phyloP scores from a whole-genome alignment of 441 rosid species.

The Lagerstroemia fauriei region DNA sequence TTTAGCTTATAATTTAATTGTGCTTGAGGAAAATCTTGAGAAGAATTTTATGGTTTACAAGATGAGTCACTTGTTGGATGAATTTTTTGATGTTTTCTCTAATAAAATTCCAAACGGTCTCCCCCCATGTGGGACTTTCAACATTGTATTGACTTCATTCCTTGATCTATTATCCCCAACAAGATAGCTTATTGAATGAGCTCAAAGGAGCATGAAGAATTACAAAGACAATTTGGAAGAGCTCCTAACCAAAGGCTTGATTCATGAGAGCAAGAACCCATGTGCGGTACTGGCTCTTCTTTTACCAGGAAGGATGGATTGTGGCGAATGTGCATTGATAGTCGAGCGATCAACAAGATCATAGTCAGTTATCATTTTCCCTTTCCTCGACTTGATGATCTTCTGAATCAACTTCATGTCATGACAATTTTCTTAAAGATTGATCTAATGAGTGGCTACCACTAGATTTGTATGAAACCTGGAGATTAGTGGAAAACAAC shows the following conservation, averaged over 20 bases:
- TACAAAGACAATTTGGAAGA: not conserved
- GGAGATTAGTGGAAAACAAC: not conserved
- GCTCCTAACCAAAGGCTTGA: not conserved
- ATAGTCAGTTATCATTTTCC: not conserved
- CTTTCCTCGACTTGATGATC: constrained; percentile 9
- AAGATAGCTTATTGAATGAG: not conserved
- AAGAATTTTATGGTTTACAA: no score
- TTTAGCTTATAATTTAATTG: no score
- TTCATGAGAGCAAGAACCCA: not conserved
- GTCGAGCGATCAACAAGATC: not conserved
- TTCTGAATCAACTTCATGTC: not conserved
- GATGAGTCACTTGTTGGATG: no score
- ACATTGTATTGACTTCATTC: no score
- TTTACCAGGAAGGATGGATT: constrained; percentile 10
- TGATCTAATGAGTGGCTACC: not conserved
- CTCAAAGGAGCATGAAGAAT: not conserved
- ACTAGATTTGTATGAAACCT: not conserved
- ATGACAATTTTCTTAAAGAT: not conserved
- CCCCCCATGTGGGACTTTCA: no score
- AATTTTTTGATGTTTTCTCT: no score
- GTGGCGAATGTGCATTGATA: constrained; percentile 9
- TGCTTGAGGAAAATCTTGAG: no score
- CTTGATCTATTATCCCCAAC: no score
- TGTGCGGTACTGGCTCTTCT: not conserved
- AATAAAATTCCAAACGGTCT: no score